Conservation (phyloP, 176 grass and related monocot species). For the Oryza punctata region DNA sequence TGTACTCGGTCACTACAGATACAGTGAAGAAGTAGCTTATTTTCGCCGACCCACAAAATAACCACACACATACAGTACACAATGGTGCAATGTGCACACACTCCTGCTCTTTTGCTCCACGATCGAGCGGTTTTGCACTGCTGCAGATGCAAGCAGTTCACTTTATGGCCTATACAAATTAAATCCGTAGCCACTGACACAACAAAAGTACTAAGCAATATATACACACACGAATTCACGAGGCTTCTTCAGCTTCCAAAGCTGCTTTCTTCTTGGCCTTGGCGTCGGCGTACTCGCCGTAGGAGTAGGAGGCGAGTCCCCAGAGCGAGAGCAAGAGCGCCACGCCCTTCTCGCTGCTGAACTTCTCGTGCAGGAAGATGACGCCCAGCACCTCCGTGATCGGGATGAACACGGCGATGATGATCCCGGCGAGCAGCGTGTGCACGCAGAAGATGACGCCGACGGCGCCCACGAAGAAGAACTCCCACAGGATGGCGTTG, state of each 20-base stretch:
- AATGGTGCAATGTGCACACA: neutral
- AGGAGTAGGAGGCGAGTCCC: conserved; percentile 79
- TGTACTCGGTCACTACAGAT: too few relatives aligned
- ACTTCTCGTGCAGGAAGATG: conserved; percentile 72
- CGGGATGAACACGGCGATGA: conserved; percentile 71
- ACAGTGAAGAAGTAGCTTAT: neutral
- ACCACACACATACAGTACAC: neutral
- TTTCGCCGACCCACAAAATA: neutral
- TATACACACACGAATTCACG: neutral
- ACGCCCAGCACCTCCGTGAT: conserved; percentile 56
- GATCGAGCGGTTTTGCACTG: neutral
- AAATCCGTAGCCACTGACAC: neutral
- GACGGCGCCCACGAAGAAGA: conserved; percentile 70
- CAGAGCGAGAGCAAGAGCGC: conserved; percentile 69
- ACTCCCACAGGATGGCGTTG: conserved; percentile 54
- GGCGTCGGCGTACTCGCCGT: conserved; percentile 56
- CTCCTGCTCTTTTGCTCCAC: neutral
- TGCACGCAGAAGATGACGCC: conserved; percentile 72
- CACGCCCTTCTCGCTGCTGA: conserved; percentile 65
- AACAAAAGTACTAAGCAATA: neutral
- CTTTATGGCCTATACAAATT: neutral
- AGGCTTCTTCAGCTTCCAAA: neutral
- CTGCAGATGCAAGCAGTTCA: neutral
- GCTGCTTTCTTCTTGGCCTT: conserved; percentile 40
- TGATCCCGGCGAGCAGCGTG: conserved; percentile 64